Evolutionary conservation across 331 rosid species (phyloP).

Genomic region (Cydonia oblonga): DNA sequence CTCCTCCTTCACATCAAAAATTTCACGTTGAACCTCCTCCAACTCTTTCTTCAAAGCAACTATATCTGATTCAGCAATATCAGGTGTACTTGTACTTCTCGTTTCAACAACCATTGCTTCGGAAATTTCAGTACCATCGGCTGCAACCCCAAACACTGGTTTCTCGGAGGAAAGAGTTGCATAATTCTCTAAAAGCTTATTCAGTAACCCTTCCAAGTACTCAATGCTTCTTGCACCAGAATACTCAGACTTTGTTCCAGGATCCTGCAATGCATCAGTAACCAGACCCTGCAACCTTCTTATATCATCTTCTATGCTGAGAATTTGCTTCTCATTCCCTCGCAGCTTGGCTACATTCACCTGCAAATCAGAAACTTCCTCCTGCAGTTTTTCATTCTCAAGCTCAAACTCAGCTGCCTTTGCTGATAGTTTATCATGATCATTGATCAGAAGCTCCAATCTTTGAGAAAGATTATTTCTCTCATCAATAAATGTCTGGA

Average conservation of each 20-base stretch:
- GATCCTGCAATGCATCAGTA: constrained; percentile 42
- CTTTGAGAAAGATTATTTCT: constrained; percentile 52
- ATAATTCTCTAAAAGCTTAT: constrained; percentile 55
- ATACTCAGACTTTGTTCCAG: constrained; percentile 30
- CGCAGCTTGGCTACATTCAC: constrained; percentile 36
- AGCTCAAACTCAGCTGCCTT: constrained; percentile 39
- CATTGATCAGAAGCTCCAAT: constrained; percentile 33
- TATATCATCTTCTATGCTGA: constrained; percentile 36
- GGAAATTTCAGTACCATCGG: constrained; percentile 24
- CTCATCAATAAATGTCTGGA: constrained; percentile 37
- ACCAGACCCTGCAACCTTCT: constrained; percentile 51
- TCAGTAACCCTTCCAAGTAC: constrained; percentile 54
- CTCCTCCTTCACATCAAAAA: constrained; percentile 50
- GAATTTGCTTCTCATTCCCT: constrained; percentile 34
- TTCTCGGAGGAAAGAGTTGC: constrained; percentile 26
- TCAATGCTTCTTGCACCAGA: constrained; percentile 46
- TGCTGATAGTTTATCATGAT: constrained; percentile 38
- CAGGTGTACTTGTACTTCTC: constrained; percentile 27
- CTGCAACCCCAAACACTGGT: constrained; percentile 19
- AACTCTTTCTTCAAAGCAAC: constrained; percentile 55
- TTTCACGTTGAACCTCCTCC: constrained; percentile 55
- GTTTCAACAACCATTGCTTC: constrained; percentile 21
- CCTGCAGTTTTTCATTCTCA: constrained; percentile 47
- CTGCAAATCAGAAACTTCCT: constrained; percentile 39
- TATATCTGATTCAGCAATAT: constrained; percentile 26